These are phyloP conservation scores for Phialocephala sp. DNA, from an alignment of 2,329 filamentous ascomycete genomes.

Conservation along the genomic window DNA sequence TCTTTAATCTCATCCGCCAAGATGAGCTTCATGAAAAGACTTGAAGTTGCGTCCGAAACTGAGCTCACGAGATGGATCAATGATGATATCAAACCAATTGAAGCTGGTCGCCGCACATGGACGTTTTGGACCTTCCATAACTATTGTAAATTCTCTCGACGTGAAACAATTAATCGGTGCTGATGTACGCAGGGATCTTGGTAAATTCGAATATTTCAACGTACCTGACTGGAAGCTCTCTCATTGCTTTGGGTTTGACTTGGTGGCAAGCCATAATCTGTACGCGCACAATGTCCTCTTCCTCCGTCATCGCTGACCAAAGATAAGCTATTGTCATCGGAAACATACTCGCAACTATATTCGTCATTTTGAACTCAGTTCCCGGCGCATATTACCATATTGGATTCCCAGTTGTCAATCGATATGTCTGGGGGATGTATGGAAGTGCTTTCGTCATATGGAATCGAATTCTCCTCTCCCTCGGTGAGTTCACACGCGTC, in stretches of 20 bases:
- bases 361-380: constrained; percentile 26
- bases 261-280: constrained; percentile 5
- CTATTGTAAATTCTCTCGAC: not conserved
- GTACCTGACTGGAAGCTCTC: constrained; percentile 4
- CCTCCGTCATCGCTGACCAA: not conserved
- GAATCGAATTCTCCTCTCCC: constrained; percentile 50
- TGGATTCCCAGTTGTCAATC: constrained; percentile 49
- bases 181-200: not conserved
- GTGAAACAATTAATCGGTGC: not conserved
- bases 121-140: constrained; percentile 5
- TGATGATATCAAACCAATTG: constrained; percentile 8
- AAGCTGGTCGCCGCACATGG: not conserved
- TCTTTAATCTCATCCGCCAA: not conserved
- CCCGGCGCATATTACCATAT: constrained; percentile 49
- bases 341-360: constrained; percentile 7
- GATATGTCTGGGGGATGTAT: constrained; percentile 49
- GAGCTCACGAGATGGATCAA: constrained; percentile 6
- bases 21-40: constrained; percentile 4
- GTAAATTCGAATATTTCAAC: constrained; percentile 4
- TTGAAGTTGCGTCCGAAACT: not conserved
- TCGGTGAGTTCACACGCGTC: constrained; percentile 29
- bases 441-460: constrained; percentile 43
- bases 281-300: not conserved
- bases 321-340: not conserved
- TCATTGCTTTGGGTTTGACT: not conserved